Percentiles rank a stretch among this genome's conserved stretches.
phyloP scores from a whole-genome alignment of 371 early-diverging fungal species.

The Syncephalastrum racemosum region DNA sequence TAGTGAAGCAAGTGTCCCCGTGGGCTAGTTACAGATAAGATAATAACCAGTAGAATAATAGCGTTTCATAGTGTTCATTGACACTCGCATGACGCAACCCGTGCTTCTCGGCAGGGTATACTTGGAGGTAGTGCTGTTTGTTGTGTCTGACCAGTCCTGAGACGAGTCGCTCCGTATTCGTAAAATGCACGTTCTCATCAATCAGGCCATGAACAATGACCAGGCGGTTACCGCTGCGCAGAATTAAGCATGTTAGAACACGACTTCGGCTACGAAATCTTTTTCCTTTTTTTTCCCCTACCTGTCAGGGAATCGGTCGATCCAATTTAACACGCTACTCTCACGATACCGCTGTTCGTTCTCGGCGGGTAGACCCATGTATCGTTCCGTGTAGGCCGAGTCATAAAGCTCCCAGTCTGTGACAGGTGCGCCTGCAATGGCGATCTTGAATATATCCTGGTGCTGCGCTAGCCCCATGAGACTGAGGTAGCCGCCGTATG shows the following conservation, averaged over 20 bases:
- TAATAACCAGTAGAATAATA: slow-evolving; percentile 72
- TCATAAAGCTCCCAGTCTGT: slow-evolving; percentile 75
- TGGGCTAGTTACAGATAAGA: slow-evolving; percentile 62
- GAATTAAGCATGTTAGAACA: not conserved
- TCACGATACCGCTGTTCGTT: slow-evolving; percentile 51
- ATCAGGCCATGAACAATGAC: slow-evolving; percentile 76
- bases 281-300: slow-evolving; percentile 23
- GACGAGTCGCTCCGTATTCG: slow-evolving; percentile 62
- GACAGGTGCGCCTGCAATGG: slow-evolving; percentile 81
- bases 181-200: slow-evolving; percentile 85
- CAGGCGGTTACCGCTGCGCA: slow-evolving; percentile 59
- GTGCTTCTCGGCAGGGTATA: slow-evolving; percentile 77
- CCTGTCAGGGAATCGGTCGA: slow-evolving; percentile 63
- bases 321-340: slow-evolving; percentile 56
- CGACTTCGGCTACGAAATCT: not conserved
- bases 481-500: slow-evolving; percentile 77
- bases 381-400: slow-evolving; percentile 80
- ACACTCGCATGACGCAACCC: slow-evolving; percentile 69
- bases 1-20: too few relatives aligned
- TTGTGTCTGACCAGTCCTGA: slow-evolving; percentile 54
- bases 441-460: slow-evolving; percentile 64
- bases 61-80: slow-evolving; percentile 81
- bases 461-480: slow-evolving; percentile 69
- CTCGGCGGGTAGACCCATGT: slow-evolving; percentile 64
- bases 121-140: slow-evolving; percentile 66